These are phyloP conservation scores for Polytrichum formosum DNA, from an alignment of 225 moss, liverwort and hornwort species.

Conservation along the genomic window DNA sequence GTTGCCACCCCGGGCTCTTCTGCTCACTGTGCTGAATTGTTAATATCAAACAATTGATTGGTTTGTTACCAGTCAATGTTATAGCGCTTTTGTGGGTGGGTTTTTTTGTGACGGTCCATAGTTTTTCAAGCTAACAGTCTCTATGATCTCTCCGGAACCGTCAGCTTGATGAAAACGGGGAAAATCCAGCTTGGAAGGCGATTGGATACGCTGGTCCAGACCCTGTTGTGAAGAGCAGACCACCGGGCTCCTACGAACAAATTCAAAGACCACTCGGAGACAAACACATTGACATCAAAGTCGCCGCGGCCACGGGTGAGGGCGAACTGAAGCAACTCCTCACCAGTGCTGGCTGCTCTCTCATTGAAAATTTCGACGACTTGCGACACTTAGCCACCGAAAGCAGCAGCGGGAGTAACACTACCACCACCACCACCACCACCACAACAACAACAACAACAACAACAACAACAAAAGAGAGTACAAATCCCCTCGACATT, in stretches of 20 bases:
- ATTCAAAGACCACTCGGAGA: slow-evolving; percentile 55
- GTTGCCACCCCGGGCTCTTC: too few species aligned
- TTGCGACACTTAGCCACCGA: slow-evolving; percentile 9
- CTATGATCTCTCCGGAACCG: background rate
- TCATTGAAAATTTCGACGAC: slow-evolving; percentile 29
- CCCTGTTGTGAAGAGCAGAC: slow-evolving; percentile 25
- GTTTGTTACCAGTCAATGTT: too few species aligned
- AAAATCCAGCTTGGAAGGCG: slow-evolving; percentile 69
- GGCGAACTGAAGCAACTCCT: slow-evolving; percentile 35
- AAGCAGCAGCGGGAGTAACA: background rate
- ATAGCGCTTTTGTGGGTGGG: too few species aligned
- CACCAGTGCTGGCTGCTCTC: slow-evolving; percentile 35
- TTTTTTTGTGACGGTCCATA: too few species aligned
- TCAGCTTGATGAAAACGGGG: slow-evolving; percentile 50
- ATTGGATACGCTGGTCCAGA: slow-evolving; percentile 67
- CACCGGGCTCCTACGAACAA: slow-evolving; percentile 3
- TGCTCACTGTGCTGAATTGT: too few species aligned
- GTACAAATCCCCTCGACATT: slow-evolving; percentile 21
- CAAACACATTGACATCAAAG: slow-evolving; percentile 44
- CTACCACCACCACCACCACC: too few species aligned
- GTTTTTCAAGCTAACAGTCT: background rate
- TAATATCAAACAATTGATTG: too few species aligned
- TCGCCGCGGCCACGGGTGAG: slow-evolving; percentile 12
- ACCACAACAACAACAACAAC: too few species aligned
- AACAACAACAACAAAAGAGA: too few species aligned